Percentiles rank a stretch among this genome's conserved stretches.
Evolutionary conservation across 345 rosid genomes (phyloP).

Genomic region (Ricinus communis): DNA sequence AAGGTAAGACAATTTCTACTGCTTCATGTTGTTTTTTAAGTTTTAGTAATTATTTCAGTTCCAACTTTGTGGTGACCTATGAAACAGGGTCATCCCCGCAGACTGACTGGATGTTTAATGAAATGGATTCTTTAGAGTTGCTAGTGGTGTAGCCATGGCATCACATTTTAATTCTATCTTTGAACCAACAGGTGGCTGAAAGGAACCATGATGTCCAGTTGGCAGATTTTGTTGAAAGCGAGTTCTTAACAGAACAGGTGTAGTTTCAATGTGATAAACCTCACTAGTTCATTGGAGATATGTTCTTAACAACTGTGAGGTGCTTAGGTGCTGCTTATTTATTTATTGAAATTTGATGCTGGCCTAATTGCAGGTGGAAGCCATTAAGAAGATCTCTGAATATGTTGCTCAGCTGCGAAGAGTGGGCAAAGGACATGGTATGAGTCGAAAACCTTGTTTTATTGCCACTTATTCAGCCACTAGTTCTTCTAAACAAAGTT

Average conservation of each 20-base stretch:
- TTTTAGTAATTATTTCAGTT: neutral
- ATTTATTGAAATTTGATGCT: neutral
- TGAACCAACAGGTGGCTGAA: conserved; percentile 22
- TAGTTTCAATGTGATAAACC: neutral
- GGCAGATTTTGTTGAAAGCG: conserved; percentile 29
- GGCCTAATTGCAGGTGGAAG: conserved; percentile 20
- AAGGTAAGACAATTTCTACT: conserved; percentile 13
- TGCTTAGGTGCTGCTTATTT: neutral
- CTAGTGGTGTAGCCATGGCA: neutral
- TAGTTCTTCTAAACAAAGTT: neutral
- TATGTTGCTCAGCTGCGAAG: conserved; percentile 39
- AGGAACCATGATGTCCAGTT: conserved; percentile 26
- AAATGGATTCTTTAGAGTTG: neutral
- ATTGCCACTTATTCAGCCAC: neutral
- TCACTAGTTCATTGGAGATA: neutral
- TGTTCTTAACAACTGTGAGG: neutral
- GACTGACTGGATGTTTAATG: neutral
- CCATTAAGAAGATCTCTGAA: conserved; percentile 33
- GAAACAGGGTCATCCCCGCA: neutral
- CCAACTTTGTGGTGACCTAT: neutral
- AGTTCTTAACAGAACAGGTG: conserved; percentile 34
- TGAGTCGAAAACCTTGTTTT: neutral
- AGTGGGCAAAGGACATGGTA: conserved; percentile 32
- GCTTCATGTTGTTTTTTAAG: neutral
- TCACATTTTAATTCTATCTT: neutral